Percentiles rank a stretch among this genome's conserved stretches.
Conservation (phyloP, 2,329 filamentous ascomycete genomes). For the Fusarium setosum region DNA sequence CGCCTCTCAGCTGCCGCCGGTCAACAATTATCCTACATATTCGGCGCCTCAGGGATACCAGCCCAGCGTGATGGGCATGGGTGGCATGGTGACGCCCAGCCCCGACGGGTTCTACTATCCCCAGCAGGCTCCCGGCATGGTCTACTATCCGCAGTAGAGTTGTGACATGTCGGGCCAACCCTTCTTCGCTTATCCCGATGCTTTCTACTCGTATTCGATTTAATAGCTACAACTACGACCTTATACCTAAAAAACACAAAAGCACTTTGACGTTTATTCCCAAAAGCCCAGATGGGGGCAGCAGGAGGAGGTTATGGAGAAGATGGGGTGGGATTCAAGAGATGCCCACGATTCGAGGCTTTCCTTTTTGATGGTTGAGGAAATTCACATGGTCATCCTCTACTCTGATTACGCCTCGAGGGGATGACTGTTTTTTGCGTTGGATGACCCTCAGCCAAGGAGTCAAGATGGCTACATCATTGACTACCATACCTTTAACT, state of each 20-base stretch:
- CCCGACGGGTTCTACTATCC: constrained; percentile 78
- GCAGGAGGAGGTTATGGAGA: constrained; percentile 1
- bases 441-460: constrained; percentile 17
- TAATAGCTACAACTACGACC: constrained; percentile 46
- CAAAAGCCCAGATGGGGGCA: constrained; percentile 24
- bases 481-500: constrained; percentile 27
- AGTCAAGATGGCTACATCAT: constrained; percentile 28
- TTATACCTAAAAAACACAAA: constrained; percentile 41
- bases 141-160: constrained; percentile 71
- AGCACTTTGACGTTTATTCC: constrained; percentile 34
- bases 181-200: constrained; percentile 39
- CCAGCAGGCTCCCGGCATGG: constrained; percentile 64
- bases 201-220: constrained; percentile 43
- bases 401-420: neutral
- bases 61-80: constrained; percentile 74
- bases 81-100: constrained; percentile 81
- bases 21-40: constrained; percentile 61
- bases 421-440: constrained; percentile 16
- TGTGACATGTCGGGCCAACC: constrained; percentile 37
- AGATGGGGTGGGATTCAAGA: constrained; percentile 1
- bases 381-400: neutral
- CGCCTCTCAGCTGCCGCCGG: constrained; percentile 74
- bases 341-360: constrained; percentile 2
- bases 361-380: constrained; percentile 9
- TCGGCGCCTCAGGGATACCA: constrained; percentile 65